Evolutionary conservation across 2,329 filamentous ascomycete species (phyloP).

Genomic region (Dryadomyces quercus-mongolicae): DNA sequence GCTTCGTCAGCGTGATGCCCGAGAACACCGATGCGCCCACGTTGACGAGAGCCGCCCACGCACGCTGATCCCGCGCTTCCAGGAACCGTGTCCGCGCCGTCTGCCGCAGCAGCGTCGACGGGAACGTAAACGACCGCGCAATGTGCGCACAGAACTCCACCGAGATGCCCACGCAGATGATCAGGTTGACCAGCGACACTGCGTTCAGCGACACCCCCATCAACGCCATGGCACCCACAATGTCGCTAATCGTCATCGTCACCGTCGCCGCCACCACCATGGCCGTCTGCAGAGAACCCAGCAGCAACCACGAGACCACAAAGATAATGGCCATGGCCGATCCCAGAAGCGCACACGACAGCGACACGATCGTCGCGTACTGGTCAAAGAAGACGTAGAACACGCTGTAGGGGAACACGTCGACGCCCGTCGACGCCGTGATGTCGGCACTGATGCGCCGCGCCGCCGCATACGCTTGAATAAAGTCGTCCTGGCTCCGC

Average conservation of each 20-base stretch:
- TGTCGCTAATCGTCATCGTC: conserved; percentile 85
- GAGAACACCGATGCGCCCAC: conserved; percentile 92
- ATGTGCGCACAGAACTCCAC: conserved; percentile 98
- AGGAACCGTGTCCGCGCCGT: conserved; percentile 66
- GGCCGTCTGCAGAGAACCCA: conserved; percentile 75
- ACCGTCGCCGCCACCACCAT: conserved; percentile 77
- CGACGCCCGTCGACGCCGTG: conserved; percentile 55
- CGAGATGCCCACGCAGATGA: conserved; percentile 92
- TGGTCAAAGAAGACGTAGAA: conserved; percentile 99
- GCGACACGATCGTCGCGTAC: conserved; percentile 70
- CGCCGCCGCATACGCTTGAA: conserved; percentile 77
- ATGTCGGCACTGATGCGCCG: conserved; percentile 77
- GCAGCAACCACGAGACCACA: conserved; percentile 61
- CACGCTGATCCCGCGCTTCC: conserved; percentile 62
- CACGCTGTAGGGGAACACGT: conserved; percentile 92
- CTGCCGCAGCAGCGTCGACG: conserved; percentile 70
- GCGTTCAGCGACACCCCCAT: conserved; percentile 86
- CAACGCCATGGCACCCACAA: conserved; percentile 89
- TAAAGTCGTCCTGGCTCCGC: conserved; percentile 83
- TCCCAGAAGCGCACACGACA: conserved; percentile 69
- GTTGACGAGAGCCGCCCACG: conserved; percentile 88
- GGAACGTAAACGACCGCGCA: conserved; percentile 91
- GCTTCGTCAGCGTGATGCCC: conserved; percentile 91
- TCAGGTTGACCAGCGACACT: conserved; percentile 86
- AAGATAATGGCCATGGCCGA: conserved; percentile 81